Evolutionary conservation across 164 flowering plant species (phyloP), one percentile per base, ranked within the genome.

Genomic region (Malania oleifera): DNA sequence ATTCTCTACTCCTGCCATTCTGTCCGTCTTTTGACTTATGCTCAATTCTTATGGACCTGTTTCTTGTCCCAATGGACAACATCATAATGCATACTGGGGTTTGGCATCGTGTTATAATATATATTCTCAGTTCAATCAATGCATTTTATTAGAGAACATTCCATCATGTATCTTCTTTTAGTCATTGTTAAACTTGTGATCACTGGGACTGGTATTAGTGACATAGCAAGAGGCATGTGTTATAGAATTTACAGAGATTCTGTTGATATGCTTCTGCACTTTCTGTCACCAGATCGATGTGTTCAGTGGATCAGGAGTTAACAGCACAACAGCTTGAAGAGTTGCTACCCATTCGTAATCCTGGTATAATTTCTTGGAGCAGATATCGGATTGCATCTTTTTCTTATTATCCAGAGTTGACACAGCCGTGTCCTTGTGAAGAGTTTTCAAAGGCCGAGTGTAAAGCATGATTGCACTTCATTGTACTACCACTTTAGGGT

Each of bases 221-320:
- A 4, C 10, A 44, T 15, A 24, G 9, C 23, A n/a, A n/a, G n/a
- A n/a, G n/a, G n/a, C n/a, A 12, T 15, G 44, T 11, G 13, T 12
- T 19, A n/a, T 34, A 8, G 55, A 7, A 12, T 12, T 59, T 28
- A 7, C 1, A 8, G 50, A 39, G 23, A 20, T 58, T 31, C 5
- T 26, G 18, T 41, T 63, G 19, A 64, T 37, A 23, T 64, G 23
- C 57, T 50, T 58, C 3, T 13, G 24, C 67, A 23, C 58, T 58
- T 50, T 53, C 13, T 70, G 56, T 56, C 65, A 12, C 58, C 73
- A 87, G 91, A 71, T 79, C 83, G 19, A 13, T 23, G 1, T 87
- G 96, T 70, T 77, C 83, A 41, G 75, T 83, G 28, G 80, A 72
- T 50, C 80, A 80, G 69, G 91, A 83, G 69, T 44, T 80, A 63